Conservation (phyloP, 352 stramenopile genomes). For the Phytopythium mirpurense region DNA sequence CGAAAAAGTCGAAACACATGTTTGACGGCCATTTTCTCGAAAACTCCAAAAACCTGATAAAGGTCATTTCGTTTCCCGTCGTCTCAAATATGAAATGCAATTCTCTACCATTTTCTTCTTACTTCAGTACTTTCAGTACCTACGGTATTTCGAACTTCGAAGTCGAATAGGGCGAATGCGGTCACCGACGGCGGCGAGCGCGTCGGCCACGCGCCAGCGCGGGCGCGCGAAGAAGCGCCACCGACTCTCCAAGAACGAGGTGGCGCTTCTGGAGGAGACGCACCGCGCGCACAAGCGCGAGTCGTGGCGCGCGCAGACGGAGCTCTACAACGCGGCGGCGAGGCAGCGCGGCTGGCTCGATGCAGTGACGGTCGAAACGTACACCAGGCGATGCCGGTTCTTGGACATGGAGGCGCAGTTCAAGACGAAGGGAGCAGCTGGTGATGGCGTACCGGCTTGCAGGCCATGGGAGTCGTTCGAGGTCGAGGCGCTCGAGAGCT, state of each 20-base stretch:
- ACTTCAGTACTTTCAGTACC: too few species aligned
- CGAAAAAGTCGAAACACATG: background rate
- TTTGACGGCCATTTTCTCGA: constrained; percentile 7
- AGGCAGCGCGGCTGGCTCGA: background rate
- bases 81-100: too few species aligned
- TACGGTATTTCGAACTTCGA: too few species aligned
- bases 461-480: background rate
- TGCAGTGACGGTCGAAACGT: background rate
- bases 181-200: too few species aligned
- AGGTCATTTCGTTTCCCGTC: too few species aligned
- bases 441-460: background rate
- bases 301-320: background rate
- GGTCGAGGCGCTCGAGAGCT: background rate
- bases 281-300: background rate
- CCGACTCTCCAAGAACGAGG: too few species aligned
- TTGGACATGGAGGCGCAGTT: background rate
- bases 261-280: background rate
- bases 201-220: too few species aligned
- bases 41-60: background rate
- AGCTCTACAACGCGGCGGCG: constrained; percentile 1
- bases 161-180: too few species aligned
- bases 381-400: background rate
- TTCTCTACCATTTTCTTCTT: too few species aligned
- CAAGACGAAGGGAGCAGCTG: background rate
- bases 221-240: too few species aligned